Percentiles rank a stretch among this genome's conserved stretches.
These are phyloP conservation scores for Paramecium sexaurelia DNA, from an alignment of 73 alveolate species.

Conservation along the genomic window DNA sequence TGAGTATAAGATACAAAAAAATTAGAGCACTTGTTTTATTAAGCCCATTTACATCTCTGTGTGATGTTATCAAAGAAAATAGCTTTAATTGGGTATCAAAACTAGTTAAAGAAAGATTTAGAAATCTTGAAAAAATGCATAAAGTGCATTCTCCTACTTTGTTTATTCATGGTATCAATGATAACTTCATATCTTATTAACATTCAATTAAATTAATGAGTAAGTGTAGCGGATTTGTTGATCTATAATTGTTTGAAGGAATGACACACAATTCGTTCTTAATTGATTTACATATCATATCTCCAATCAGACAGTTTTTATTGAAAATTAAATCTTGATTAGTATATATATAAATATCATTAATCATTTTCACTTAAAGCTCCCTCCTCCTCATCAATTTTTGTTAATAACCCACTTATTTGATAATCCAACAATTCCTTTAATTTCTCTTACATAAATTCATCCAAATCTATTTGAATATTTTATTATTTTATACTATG, in stretches of 20 bases:
- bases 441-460: slow-evolving; percentile 74
- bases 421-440: slow-evolving; percentile 73
- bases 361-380: slow-evolving; percentile 56
- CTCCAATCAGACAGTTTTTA: not conserved
- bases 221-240: not conserved
- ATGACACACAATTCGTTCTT: slow-evolving; percentile 12
- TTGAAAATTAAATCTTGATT: not conserved
- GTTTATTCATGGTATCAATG: slow-evolving; percentile 97
- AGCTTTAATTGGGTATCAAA: slow-evolving; percentile 16
- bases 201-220: slow-evolving; percentile 48
- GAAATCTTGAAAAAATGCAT: slow-evolving; percentile 88
- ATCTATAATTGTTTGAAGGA: not conserved
- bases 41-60: slow-evolving; percentile 36
- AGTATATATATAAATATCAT: not conserved
- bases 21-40: not conserved
- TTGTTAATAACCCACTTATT: slow-evolving; percentile 79
- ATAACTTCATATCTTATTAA: slow-evolving; percentile 77
- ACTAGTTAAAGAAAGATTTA: slow-evolving; percentile 82
- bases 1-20: not conserved
- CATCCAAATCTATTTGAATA: slow-evolving; percentile 69
- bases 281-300: not conserved
- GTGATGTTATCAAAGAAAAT: slow-evolving; percentile 18
- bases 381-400: slow-evolving; percentile 81
- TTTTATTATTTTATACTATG: slow-evolving; percentile 71
- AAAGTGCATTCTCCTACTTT: not conserved